Evolutionary conservation across 345 rosid species (phyloP).

Genomic region (Atalantia buxifolia): DNA sequence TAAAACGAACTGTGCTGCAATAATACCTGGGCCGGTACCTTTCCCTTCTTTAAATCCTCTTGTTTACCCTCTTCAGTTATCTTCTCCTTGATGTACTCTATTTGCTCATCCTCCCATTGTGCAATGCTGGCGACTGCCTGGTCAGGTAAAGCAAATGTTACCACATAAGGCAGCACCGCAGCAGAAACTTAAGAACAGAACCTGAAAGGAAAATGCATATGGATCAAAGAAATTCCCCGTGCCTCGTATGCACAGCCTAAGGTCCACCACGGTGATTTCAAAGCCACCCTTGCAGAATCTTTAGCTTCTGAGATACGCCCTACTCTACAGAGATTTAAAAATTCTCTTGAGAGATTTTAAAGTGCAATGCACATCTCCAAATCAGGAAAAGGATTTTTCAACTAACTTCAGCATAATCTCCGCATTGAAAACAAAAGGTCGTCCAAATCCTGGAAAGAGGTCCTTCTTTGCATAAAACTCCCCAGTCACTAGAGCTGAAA

Average conservation of each 20-base stretch:
- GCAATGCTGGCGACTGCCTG: constrained; percentile 77
- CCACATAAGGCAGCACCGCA: neutral
- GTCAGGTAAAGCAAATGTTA: neutral
- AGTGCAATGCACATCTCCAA: neutral
- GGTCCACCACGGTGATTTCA: constrained; percentile 95
- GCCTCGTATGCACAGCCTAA: constrained; percentile 75
- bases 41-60: constrained; percentile 85
- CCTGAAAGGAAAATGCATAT: neutral
- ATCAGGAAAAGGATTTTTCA: constrained; percentile 9
- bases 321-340: constrained; percentile 40
- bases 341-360: constrained; percentile 9
- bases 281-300: constrained; percentile 82
- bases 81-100: constrained; percentile 79
- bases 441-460: constrained; percentile 85
- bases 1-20: neutral
- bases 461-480: constrained; percentile 80
- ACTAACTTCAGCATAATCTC: constrained; percentile 63
- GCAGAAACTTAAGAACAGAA: neutral
- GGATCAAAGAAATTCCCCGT: constrained; percentile 16
- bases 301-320: constrained; percentile 75
- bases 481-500: constrained; percentile 86
- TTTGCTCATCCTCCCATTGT: constrained; percentile 92
- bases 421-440: constrained; percentile 85
- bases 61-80: constrained; percentile 70
- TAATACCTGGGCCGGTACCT: constrained; percentile 68